Evolutionary conservation across 2,329 filamentous ascomycete genomes (phyloP), one percentile per base, ranked within the genome.

Genomic region (Dryadomyces quercus-mongolicae): DNA sequence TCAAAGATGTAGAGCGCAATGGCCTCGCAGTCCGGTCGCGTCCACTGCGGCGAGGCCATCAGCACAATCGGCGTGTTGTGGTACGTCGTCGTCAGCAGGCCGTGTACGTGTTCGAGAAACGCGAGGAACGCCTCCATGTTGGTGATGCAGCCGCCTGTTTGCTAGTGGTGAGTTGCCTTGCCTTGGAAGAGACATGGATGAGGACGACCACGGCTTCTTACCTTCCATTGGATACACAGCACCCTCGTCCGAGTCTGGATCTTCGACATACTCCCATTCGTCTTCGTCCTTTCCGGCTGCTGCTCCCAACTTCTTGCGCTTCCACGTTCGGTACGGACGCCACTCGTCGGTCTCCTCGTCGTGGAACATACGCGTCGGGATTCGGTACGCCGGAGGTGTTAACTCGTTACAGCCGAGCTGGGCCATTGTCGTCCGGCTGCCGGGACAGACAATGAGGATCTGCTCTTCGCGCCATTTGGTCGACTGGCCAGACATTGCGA

Each of bases 1-100:
- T 98, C 93, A 64, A 98, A 98, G 60, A 97, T 82, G 73, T 95
- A 98, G 59, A 93, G 88, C 15, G 91, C 87, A 60, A 98, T 84
- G 43, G 80, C 80, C 70, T 97, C 92, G 66, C 85, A 85, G 68
- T 96, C 90, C 58, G 86, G 84, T 9, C 86, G 82, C 4, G 89
- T 90, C 92, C 93, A 98, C 61, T 84, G 85, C 4, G 93, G 91
- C 61, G 95, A 88, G 8, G 86, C 81, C 69, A 97, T 86, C 58
- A 98, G 81, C 67, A 97, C 78, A 60, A 98, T 88, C 2, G 93
- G 91, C 0, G 92, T 96, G 71, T 96, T 96, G 71, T 97, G 93
- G 67, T 95, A 93, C 3, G 88, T 89, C 25, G 89, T 90, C 57
- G 89, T 93, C 56, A 98, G 80, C 49, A 87, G 81, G 68, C 88